Evolutionary conservation across 2,329 filamentous ascomycete species (phyloP).

Genomic region (Colletotrichum liaoningense): DNA sequence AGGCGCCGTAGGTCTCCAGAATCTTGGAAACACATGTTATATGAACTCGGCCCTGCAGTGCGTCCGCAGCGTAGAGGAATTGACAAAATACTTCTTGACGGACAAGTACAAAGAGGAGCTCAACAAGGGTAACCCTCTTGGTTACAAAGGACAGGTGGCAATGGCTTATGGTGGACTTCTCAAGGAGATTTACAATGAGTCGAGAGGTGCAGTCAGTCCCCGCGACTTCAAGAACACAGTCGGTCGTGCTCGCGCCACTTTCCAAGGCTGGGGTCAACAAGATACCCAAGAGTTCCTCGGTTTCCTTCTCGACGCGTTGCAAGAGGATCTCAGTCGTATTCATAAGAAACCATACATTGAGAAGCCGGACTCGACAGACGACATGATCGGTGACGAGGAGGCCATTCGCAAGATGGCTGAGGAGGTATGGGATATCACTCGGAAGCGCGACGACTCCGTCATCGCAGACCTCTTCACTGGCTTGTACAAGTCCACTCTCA

Average conservation of each 20-base stretch:
- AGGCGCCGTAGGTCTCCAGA: constrained; percentile 86
- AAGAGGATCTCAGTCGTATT: constrained; percentile 94
- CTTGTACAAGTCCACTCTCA: constrained; percentile 97
- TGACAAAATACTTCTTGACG: constrained; percentile 90
- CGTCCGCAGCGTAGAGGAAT: constrained; percentile 90
- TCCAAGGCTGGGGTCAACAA: constrained; percentile 95
- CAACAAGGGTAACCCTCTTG: constrained; percentile 86
- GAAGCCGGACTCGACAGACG: constrained; percentile 97
- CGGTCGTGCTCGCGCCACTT: constrained; percentile 83
- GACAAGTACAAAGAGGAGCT: constrained; percentile 82
- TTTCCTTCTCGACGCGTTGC: constrained; percentile 92
- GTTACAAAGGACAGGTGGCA: constrained; percentile 88
- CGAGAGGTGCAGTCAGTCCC: constrained; percentile 78
- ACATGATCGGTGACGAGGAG: constrained; percentile 86
- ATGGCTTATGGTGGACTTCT: constrained; percentile 83
- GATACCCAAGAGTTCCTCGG: constrained; percentile 98
- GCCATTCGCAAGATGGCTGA: constrained; percentile 88
- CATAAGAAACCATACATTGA: constrained; percentile 97
- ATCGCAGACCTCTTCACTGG: constrained; percentile 96
- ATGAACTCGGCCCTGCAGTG: constrained; percentile 99
- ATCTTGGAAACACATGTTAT: constrained; percentile 97
- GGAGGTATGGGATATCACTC: constrained; percentile 91
- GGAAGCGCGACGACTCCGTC: constrained; percentile 91
- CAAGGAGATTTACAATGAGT: constrained; percentile 80
- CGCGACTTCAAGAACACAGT: constrained; percentile 85